phyloP scores from a whole-genome alignment of 2,329 filamentous ascomycete species.

The Penicillium sp. region DNA sequence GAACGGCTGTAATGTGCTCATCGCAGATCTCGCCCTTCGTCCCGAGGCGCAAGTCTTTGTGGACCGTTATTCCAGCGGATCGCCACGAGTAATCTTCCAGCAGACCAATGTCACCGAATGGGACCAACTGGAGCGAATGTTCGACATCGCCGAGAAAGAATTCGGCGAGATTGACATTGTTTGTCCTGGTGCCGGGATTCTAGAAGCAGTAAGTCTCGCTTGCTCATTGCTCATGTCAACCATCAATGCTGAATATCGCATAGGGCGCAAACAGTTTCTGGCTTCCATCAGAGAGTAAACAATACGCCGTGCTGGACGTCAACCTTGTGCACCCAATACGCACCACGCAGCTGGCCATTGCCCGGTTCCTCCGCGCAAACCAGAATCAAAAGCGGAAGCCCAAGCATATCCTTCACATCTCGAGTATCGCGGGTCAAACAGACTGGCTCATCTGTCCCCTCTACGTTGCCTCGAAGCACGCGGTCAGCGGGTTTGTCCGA shows the following conservation, averaged over 20 bases:
- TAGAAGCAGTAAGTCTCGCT: background rate
- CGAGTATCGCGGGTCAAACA: background rate
- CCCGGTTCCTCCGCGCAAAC: too few relatives aligned
- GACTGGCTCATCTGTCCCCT: background rate
- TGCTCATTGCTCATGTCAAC: too few relatives aligned
- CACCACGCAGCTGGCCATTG: background rate
- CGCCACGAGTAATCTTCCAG: background rate
- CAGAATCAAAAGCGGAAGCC: too few relatives aligned
- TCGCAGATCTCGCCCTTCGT: slow-evolving; percentile 1
- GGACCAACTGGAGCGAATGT: background rate
- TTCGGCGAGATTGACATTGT: slow-evolving; percentile 2
- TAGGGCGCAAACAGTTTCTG: background rate
- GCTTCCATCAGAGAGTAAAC: background rate
- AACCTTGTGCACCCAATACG: slow-evolving; percentile 1
- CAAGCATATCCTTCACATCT: background rate
- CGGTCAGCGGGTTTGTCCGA: background rate
- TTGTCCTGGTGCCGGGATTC: slow-evolving; percentile 1
- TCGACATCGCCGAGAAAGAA: background rate
- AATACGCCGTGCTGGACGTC: slow-evolving; percentile 1
- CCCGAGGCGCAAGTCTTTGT: slow-evolving; percentile 1
- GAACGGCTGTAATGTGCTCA: slow-evolving; percentile 1
- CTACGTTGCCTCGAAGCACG: slow-evolving; percentile 1
- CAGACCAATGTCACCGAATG: background rate
- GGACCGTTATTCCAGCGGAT: background rate
- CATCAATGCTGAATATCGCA: too few relatives aligned